Base-by-base conservation (phyloP, 2,329 filamentous ascomycete species). In the Phialemoniopsis sp. region DNA sequence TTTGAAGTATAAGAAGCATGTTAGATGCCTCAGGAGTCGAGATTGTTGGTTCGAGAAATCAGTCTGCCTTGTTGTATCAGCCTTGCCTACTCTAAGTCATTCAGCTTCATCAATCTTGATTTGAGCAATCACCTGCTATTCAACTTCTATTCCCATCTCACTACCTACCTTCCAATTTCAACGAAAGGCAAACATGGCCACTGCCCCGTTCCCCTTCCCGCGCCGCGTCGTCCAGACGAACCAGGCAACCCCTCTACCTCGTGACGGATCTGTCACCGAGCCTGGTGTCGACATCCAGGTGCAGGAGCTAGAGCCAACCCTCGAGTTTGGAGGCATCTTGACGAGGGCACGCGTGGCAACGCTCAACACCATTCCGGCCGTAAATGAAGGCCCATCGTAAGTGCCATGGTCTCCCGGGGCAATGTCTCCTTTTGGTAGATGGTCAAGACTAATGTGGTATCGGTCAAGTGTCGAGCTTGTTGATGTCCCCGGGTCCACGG, bases 401-500 rank as follows among this genome's bases (percentile, higher is more conserved):
- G 32, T 33, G 12, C 15, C 10, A 26, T 26, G 10, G 6, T 6
- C 21, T 6, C 6, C 21, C 6, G 21, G 21, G 21, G 21, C 21
- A 10, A 26, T 26, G 10, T 10, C 21, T 26, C 10, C 6, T 26
- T 10, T 10, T 10, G 21, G 21, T 26, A 6, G 21, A 26, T 26
- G 21, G 21, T 6, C 10, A 10, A 26, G 21, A 6, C 10, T 6
- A 26, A 26, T 6, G 21, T 10, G 6, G 10, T 26, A 10, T 6
- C 10, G 21, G 21, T 26, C 21, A 6, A 41, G 44, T 13, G 41
- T 57, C 16, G 40, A 49, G 8, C 48, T 57, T 8, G 50, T 54
- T 5, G 38, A 51, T 9, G 54, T 54, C 13, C 57, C 54, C 8
- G 57, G 55, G 3, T 34, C 50, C 16, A 56, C 56, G n/a, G 54